A percentile compares a stretch with the other conserved stretches of the same genome.
Conservation (phyloP, 1,139 yeast genomes). For the Saccharomyces pastorianus region DNA sequence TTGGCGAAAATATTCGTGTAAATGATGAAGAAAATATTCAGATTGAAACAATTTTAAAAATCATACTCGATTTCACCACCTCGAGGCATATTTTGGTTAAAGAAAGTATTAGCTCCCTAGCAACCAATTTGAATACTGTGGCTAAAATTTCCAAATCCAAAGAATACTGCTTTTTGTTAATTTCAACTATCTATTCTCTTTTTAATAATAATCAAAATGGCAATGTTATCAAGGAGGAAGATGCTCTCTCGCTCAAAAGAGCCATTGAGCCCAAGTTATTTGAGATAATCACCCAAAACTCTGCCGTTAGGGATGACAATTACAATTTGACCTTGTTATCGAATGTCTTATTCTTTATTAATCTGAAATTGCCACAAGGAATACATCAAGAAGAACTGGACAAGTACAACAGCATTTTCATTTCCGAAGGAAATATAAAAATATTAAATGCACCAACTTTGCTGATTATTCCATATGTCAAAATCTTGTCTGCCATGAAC, state of each 20-base stretch:
- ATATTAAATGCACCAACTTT: constrained; percentile 34
- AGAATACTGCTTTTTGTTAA: constrained; percentile 25
- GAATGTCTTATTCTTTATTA: constrained; percentile 20
- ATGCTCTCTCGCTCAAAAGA: constrained; percentile 14
- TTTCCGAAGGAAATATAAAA: constrained; percentile 12
- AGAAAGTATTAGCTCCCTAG: constrained; percentile 25
- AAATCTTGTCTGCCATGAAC: constrained; percentile 47
- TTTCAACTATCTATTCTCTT: constrained; percentile 26
- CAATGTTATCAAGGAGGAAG: constrained; percentile 13
- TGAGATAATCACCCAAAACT: constrained; percentile 8
- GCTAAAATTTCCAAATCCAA: constrained; percentile 11
- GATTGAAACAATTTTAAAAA: constrained; percentile 37
- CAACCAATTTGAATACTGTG: constrained; percentile 15
- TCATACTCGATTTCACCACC: constrained; percentile 35
- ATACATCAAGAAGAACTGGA: constrained; percentile 16
- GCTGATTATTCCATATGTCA: constrained; percentile 42
- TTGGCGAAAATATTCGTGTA: constrained; percentile 19
- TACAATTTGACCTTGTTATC: constrained; percentile 24
- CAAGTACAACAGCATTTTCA: constrained; percentile 14
- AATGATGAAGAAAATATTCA: constrained; percentile 23
- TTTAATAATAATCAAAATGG: constrained; percentile 20
- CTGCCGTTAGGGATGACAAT: constrained; percentile 19
- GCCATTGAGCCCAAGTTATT: constrained; percentile 18
- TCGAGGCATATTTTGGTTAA: constrained; percentile 28
- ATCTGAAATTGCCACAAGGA: constrained; percentile 11